phyloP scores from a whole-genome alignment of 345 rosid genomes.

The Ceriops zippeliana region DNA sequence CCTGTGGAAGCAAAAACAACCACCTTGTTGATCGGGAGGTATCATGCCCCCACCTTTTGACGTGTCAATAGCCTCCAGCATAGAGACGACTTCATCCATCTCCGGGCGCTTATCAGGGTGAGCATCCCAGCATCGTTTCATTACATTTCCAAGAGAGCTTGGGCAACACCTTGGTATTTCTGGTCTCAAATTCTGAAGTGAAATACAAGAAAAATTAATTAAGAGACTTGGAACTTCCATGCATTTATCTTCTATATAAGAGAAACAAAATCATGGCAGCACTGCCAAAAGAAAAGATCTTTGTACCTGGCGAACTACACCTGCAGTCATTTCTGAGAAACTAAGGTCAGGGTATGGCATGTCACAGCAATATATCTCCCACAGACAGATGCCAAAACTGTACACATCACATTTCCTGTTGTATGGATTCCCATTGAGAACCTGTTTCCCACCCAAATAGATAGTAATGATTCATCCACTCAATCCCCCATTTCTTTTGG shows the following conservation, averaged over 20 bases:
- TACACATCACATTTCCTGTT: slow-evolving; percentile 97
- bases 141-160: slow-evolving; percentile 74
- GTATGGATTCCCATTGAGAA: slow-evolving; percentile 90
- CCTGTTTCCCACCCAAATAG: slow-evolving; percentile 46
- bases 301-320: slow-evolving; percentile 87
- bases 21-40: slow-evolving; percentile 73
- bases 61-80: slow-evolving; percentile 88
- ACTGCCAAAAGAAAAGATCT: background rate
- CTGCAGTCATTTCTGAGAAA: slow-evolving; percentile 93
- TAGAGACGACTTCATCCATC: slow-evolving; percentile 84
- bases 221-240: background rate
- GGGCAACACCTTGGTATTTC: slow-evolving; percentile 99
- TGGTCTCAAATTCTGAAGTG: slow-evolving; percentile 79
- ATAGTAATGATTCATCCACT: slow-evolving; percentile 16
- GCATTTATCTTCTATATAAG: background rate
- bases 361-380: slow-evolving; percentile 99
- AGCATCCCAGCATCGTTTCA: slow-evolving; percentile 98
- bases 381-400: slow-evolving; percentile 91
- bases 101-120: slow-evolving; percentile 89
- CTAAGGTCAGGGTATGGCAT: slow-evolving; percentile 98
- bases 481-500: background rate
- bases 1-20: slow-evolving; percentile 81
- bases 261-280: background rate
- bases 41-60: slow-evolving; percentile 97
- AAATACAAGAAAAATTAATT: background rate